Evolutionary conservation across 306 rosid genomes (phyloP), one percentile per base, ranked within the genome.

Genomic region (Ormosia semicastrata): DNA sequence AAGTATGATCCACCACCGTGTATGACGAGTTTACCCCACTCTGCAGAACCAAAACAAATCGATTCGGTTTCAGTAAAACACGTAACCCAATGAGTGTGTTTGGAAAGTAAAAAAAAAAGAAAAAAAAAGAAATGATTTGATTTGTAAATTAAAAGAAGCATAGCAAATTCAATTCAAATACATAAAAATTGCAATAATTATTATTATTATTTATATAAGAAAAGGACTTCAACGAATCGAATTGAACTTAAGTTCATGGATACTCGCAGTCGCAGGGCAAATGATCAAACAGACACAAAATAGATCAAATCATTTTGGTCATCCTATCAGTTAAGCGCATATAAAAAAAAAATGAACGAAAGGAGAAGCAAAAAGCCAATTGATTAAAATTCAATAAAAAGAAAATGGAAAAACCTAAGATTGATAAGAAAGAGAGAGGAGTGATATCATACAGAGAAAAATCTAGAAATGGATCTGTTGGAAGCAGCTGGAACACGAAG

Each of bases 1-100:
- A 95, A 3, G 85, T 89, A 57, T 95, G 99, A 83, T 95, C 99
- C 58, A 95, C 99, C 54, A 92, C 91, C 2, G 94, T 95, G 75
- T 95, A 95, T 2, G 97, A 86, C 29, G 95, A 76, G 59, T 83
- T 86, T 11, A 73, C 90, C 9, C 90, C 83, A 78, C 87, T 81
- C 98, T 95, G 90, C 89, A 72, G 11, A 46, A 66, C 14, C 54
- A 13, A 49, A 71, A 58, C 41, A 85, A 66, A 58, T 83, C 4
- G 17, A 79, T 11, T 33, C 17, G 1, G 8, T n/a, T 41, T 78
- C 54, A 79, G 63, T 4, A 50, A 49, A 29, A 74, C 36, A 59
- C 24, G 2, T 37, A 83, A 43, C 12, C 24, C 7, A 18, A 52
- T 24, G 24, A 24, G 24, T 24, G 24, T 24, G 24, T 24, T 24